Evolutionary conservation across 176 grass and related monocot species (phyloP).

Genomic region (Zoysia japonica): DNA sequence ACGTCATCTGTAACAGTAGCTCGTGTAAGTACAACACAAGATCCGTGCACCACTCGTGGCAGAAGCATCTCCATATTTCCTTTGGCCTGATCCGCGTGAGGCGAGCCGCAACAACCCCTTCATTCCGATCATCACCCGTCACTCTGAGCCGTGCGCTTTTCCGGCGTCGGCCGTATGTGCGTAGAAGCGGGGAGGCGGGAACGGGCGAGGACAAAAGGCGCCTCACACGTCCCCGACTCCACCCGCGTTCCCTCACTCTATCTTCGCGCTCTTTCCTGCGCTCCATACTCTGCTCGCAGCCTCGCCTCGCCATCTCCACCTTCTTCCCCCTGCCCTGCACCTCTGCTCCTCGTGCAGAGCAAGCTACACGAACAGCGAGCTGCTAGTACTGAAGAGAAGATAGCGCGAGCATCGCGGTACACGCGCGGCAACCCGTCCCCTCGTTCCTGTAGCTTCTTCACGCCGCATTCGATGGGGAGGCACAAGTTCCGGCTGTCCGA

Average conservation of each 20-base stretch:
- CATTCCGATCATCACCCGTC: not conserved
- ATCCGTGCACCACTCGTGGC: not conserved
- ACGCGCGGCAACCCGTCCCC: not conserved
- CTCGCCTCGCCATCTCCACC: too few relatives aligned
- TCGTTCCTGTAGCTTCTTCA: not conserved
- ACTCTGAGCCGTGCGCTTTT: slow-evolving; percentile 4
- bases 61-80: not conserved
- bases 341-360: slow-evolving; percentile 38
- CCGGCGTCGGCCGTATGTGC: slow-evolving; percentile 23
- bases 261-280: slow-evolving; percentile 34
- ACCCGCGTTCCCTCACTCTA: not conserved
- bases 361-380: slow-evolving; percentile 33
- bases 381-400: not conserved
- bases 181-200: slow-evolving; percentile 16
- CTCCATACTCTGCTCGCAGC: slow-evolving; percentile 16
- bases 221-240: slow-evolving; percentile 40
- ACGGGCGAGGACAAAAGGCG: slow-evolving; percentile 50
- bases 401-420: not conserved
- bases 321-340: too few relatives aligned
- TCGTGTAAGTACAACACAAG: not conserved
- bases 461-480: slow-evolving; percentile 49
- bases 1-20: not conserved
- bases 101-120: not conserved
- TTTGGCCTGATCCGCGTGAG: not conserved
- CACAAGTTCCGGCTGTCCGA: slow-evolving; percentile 87